phyloP scores from a whole-genome alignment of 1,284 basidiomycete species.

The Cutaneotrichosporon sp. region DNA sequence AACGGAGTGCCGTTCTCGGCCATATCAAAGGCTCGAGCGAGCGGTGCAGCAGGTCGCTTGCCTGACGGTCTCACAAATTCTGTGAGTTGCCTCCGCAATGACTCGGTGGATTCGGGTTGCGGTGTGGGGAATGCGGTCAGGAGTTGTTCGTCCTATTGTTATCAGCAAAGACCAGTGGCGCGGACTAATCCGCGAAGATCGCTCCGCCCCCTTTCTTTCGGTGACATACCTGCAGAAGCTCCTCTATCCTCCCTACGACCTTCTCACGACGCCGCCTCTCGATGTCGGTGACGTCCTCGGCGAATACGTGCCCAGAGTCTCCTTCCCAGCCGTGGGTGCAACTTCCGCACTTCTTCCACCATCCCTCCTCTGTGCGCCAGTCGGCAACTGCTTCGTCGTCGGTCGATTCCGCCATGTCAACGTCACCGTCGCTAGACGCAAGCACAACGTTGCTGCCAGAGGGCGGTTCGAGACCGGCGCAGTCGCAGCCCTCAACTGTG shows the following conservation, averaged over 20 bases:
- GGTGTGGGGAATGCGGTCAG: conserved; percentile 69
- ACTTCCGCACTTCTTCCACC: conserved; percentile 60
- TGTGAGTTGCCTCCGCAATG: conserved; percentile 67
- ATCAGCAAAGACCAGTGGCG: conserved; percentile 1
- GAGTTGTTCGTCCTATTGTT: conserved; percentile 63
- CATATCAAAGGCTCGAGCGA: conserved; percentile 22
- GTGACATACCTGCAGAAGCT: conserved; percentile 66
- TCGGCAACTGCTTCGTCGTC: conserved; percentile 36
- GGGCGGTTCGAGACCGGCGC: conserved; percentile 67
- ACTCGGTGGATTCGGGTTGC: conserved; percentile 60
- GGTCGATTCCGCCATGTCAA: conserved; percentile 56
- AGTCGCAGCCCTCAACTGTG: conserved; percentile 51
- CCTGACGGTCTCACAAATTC: conserved; percentile 38
- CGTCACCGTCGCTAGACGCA: conserved; percentile 53
- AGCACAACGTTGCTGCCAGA: conserved; percentile 56
- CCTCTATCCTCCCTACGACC: conserved; percentile 76
- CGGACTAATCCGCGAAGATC: too few relatives aligned
- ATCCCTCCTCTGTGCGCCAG: conserved; percentile 46
- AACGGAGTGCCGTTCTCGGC: conserved; percentile 21
- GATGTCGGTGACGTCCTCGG: conserved; percentile 33
- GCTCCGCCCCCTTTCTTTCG: background rate
- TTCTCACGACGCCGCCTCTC: conserved; percentile 59
- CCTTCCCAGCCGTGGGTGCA: conserved; percentile 69
- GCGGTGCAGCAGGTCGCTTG: conserved; percentile 28
- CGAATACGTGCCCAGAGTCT: conserved; percentile 62